A percentile compares a stretch with the other conserved stretches of the same genome.
Evolutionary conservation across 2,329 filamentous ascomycete species (phyloP).

Genomic region (Tolypocladium album): DNA sequence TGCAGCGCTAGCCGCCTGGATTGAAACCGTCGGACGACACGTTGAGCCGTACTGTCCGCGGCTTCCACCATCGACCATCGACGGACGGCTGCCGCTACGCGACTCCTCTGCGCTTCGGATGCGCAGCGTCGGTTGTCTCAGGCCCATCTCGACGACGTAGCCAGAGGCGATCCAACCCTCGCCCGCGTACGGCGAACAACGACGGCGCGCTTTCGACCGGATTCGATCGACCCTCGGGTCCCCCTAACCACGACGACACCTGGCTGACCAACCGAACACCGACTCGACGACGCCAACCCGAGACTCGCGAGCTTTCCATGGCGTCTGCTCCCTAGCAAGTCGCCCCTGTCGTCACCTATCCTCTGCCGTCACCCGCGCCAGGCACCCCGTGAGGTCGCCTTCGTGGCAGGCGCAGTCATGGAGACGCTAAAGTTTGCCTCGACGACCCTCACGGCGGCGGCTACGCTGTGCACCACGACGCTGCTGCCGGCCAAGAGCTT

Average conservation of each 20-base stretch:
- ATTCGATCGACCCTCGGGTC: background rate
- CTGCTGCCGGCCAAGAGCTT: constrained; percentile 33
- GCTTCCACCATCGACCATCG: background rate
- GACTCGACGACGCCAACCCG: background rate
- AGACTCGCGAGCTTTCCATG: background rate
- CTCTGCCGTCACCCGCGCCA: constrained; percentile 14
- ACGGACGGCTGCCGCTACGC: background rate
- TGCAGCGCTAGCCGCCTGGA: background rate
- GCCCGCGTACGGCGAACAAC: background rate
- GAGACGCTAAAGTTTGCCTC: constrained; percentile 6
- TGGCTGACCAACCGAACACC: too few species aligned
- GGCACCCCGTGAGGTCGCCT: constrained; percentile 5
- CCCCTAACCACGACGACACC: background rate
- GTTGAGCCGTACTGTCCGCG: background rate
- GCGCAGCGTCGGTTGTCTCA: background rate
- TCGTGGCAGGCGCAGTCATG: constrained; percentile 1
- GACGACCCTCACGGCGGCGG: constrained; percentile 16
- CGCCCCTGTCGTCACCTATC: constrained; percentile 4
- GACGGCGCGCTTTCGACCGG: background rate
- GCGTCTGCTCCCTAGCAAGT: background rate
- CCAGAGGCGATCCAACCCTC: background rate
- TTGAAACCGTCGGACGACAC: background rate
- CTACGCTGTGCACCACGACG: constrained; percentile 27
- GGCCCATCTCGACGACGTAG: background rate
- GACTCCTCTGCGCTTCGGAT: background rate